These are phyloP conservation scores for Boletus edulis DNA, from an alignment of 768 basidiomycete species.

Conservation along the genomic window DNA sequence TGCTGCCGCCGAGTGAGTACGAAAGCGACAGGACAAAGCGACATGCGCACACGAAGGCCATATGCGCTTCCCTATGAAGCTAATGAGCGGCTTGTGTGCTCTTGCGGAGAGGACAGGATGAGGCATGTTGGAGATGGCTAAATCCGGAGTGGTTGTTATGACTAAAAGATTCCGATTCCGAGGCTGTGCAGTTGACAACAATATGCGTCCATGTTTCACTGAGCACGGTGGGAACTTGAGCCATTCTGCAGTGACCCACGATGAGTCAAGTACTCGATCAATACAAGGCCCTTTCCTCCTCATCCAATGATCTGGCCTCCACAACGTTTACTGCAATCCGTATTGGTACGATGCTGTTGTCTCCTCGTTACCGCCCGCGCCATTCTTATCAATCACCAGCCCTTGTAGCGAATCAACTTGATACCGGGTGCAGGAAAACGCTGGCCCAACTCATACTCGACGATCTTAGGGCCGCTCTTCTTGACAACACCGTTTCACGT, in stretches of 20 bases:
- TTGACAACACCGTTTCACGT: conserved; percentile 42
- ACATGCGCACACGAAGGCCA: conserved; percentile 44
- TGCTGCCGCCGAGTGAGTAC: conserved; percentile 30
- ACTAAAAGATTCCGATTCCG: conserved; percentile 9
- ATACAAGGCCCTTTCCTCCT: conserved; percentile 17
- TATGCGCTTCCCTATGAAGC: conserved; percentile 57
- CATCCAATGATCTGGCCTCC: conserved; percentile 6
- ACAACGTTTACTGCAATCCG: conserved; percentile 14
- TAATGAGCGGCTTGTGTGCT: conserved; percentile 59
- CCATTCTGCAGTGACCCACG: neutral
- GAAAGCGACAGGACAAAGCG: neutral
- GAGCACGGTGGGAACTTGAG: neutral
- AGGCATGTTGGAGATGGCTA: conserved; percentile 21
- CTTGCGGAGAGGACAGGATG: conserved; percentile 37
- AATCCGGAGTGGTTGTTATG: conserved; percentile 20
- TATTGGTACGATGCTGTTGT: conserved; percentile 9
- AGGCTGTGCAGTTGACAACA: conserved; percentile 16
- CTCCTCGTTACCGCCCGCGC: conserved; percentile 1
- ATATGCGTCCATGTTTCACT: neutral
- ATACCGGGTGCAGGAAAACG: conserved; percentile 46
- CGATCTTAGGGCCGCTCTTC: conserved; percentile 47
- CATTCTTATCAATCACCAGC: conserved; percentile 13
- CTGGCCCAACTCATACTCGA: conserved; percentile 57
- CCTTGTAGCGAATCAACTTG: conserved; percentile 21
- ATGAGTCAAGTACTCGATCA: conserved; percentile 18